Evolutionary conservation across 2,329 filamentous ascomycete genomes (phyloP).

Genomic region (Penicillium thymicola): DNA sequence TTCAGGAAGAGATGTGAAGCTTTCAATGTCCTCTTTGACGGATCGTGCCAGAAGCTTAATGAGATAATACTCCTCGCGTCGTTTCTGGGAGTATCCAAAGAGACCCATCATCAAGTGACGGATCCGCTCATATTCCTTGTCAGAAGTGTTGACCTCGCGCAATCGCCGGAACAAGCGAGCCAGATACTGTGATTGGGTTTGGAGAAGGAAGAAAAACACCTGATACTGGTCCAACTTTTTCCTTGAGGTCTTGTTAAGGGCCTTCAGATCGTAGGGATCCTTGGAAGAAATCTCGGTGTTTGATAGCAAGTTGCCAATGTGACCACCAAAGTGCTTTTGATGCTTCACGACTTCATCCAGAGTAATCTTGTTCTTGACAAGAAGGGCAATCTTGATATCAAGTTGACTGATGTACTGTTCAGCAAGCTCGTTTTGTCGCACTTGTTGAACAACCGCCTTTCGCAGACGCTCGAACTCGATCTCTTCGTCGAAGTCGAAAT

Average conservation of each 20-base stretch:
- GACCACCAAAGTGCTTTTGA: conserved; percentile 91
- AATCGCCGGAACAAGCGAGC: conserved; percentile 81
- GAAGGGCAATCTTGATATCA: conserved; percentile 95
- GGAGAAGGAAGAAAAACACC: conserved; percentile 93
- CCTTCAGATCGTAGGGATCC: conserved; percentile 94
- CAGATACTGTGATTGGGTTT: conserved; percentile 94
- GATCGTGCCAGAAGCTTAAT: conserved; percentile 82
- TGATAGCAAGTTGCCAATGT: conserved; percentile 77
- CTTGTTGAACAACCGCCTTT: conserved; percentile 95
- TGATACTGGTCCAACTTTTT: conserved; percentile 97
- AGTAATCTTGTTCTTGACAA: conserved; percentile 99
- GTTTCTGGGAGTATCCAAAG: conserved; percentile 95
- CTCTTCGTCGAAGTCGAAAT: conserved; percentile 98
- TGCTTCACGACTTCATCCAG: conserved; percentile 96
- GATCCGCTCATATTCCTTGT: conserved; percentile 89
- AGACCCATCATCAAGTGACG: conserved; percentile 94
- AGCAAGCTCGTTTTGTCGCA: conserved; percentile 92
- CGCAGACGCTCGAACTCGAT: conserved; percentile 92
- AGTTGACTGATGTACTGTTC: conserved; percentile 98
- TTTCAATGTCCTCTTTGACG: conserved; percentile 79
- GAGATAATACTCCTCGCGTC: conserved; percentile 93
- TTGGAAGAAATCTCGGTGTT: conserved; percentile 85
- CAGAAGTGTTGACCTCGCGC: conserved; percentile 76
- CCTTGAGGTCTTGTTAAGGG: conserved; percentile 92
- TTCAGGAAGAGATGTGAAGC: conserved; percentile 70